Evolutionary conservation across 768 basidiomycete species (phyloP).

Genomic region (Clitopilus hobsonii): DNA sequence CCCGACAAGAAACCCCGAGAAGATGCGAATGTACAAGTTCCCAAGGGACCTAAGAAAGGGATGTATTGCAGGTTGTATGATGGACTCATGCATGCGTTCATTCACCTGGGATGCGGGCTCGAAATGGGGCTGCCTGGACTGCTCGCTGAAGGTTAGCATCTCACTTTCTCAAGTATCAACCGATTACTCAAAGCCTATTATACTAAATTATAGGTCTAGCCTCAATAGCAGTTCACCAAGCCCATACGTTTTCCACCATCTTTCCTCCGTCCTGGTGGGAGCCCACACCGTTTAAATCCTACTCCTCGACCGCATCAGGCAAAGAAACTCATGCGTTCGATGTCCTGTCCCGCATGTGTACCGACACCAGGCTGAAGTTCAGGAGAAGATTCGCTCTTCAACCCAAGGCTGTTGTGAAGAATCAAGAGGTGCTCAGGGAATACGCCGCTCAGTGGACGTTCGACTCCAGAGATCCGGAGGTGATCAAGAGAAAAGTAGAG

Average conservation of each 20-base stretch:
- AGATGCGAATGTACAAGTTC: not conserved
- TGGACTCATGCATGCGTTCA: not conserved
- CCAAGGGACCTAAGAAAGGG: not conserved
- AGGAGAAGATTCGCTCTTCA: slow-evolving; percentile 18
- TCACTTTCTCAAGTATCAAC: not conserved
- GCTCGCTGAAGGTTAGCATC: slow-evolving; percentile 50
- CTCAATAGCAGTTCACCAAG: slow-evolving; percentile 42
- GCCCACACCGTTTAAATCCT: not conserved
- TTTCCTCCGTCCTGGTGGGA: slow-evolving; percentile 8
- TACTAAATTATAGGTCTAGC: slow-evolving; percentile 43
- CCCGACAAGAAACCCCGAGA: not conserved
- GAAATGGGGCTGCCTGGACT: not conserved
- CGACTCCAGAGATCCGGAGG: slow-evolving; percentile 25
- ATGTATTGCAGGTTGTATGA: not conserved
- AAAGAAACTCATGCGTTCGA: slow-evolving; percentile 39
- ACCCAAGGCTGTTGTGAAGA: slow-evolving; percentile 25
- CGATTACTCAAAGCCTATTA: not conserved
- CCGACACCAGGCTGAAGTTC: slow-evolving; percentile 30
- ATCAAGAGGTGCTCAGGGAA: slow-evolving; percentile 33
- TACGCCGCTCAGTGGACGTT: slow-evolving; percentile 42
- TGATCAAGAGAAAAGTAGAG: slow-evolving; percentile 52
- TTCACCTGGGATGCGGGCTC: not conserved
- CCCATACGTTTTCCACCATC: not conserved
- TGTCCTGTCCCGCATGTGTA: slow-evolving; percentile 50
- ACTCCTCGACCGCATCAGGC: not conserved